Evolutionary conservation across 2,329 filamentous ascomycete species (phyloP).

Genomic region (Raffaelea ambrosiae): DNA sequence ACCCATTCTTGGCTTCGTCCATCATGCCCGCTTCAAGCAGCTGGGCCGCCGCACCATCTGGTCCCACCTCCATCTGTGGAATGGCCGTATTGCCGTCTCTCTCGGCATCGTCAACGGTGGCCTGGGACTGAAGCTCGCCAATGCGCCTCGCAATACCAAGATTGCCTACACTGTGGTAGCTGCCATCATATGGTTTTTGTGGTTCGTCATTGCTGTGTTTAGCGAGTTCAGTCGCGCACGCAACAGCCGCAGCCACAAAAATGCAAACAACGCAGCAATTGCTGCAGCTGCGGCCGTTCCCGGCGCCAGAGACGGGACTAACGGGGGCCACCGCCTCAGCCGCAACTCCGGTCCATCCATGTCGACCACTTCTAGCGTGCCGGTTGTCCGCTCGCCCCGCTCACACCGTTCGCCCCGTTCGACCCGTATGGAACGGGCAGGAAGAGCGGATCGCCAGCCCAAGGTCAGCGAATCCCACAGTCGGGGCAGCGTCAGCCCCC

Average conservation of each 20-base stretch:
- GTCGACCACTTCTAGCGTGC: no score
- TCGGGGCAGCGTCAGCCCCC: background rate
- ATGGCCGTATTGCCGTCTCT: constrained; percentile 29
- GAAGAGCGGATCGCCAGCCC: background rate
- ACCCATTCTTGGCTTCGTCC: constrained; percentile 30
- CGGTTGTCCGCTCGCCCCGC: no score
- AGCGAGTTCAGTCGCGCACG: constrained; percentile 19
- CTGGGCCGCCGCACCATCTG: constrained; percentile 28
- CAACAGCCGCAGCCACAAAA: background rate
- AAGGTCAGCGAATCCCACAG: background rate
- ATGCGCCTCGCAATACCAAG: constrained; percentile 18
- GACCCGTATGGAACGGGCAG: background rate
- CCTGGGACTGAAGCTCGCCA: constrained; percentile 30
- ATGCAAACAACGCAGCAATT: no score
- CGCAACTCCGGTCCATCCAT: no score
- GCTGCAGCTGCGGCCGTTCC: no score
- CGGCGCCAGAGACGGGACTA: no score
- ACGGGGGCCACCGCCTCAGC: no score
- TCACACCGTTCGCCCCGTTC: background rate
- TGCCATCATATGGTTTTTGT: constrained; percentile 26
- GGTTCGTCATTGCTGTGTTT: constrained; percentile 24
- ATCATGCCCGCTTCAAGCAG: constrained; percentile 31
- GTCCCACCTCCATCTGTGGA: constrained; percentile 34
- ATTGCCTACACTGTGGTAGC: constrained; percentile 30
- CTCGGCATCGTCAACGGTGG: constrained; percentile 38